These are phyloP conservation scores for Monosporascus sp. DNA, from an alignment of 2,329 filamentous ascomycete species.

Conservation along the genomic window DNA sequence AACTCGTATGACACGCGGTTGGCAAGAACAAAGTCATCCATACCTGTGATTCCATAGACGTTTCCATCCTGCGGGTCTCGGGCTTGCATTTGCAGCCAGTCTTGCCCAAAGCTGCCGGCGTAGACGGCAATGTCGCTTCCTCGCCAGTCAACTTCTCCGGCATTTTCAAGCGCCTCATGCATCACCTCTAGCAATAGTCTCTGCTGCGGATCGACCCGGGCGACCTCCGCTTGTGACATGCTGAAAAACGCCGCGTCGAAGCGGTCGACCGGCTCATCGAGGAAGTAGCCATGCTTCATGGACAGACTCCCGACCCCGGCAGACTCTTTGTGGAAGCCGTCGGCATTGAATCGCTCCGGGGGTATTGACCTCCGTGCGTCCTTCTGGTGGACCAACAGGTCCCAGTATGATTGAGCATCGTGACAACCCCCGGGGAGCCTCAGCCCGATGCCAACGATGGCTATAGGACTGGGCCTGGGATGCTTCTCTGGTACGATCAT, in stretches of 20 bases:
- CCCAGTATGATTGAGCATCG: conserved; percentile 8
- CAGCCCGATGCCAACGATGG: conserved; percentile 11
- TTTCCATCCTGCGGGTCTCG: conserved; percentile 1
- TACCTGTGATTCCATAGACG: conserved; percentile 12
- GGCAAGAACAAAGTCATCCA: conserved; percentile 9
- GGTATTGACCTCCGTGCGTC: conserved; percentile 6
- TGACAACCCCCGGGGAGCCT: conserved; percentile 8
- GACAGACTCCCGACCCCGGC: neutral
- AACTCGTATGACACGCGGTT: conserved; percentile 17
- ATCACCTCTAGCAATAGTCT: conserved; percentile 16
- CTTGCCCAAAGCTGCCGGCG: neutral
- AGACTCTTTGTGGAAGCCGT: neutral
- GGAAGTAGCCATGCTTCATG: neutral
- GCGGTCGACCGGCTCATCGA: conserved; percentile 2
- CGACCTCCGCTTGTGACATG: conserved; percentile 10
- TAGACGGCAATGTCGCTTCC: neutral
- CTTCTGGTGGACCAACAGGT: conserved; percentile 9
- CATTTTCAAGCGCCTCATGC: conserved; percentile 12
- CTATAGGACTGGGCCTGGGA: neutral
- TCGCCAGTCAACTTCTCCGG: neutral
- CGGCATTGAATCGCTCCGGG: conserved; percentile 11
- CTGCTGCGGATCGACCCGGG: conserved; percentile 19
- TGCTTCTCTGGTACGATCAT: too few species aligned
- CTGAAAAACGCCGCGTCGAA: conserved; percentile 7
- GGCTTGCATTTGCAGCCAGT: neutral